Percentiles rank a stretch among this genome's conserved stretches.
Conservation (phyloP, 202 grass and related monocot genomes). For the Thinopyrum obtusiflorum region DNA sequence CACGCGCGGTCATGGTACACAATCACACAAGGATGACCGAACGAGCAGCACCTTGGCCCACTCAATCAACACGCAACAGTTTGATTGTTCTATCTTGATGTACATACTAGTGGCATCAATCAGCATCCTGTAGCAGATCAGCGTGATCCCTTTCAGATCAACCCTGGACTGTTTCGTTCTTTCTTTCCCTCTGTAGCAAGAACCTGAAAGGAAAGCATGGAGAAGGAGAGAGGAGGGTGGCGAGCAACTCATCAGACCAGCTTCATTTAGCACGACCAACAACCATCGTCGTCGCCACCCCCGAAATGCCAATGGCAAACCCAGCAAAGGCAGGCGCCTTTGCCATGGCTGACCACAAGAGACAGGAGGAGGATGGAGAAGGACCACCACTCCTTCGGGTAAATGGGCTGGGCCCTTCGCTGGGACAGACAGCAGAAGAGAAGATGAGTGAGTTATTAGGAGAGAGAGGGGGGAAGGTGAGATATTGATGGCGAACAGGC, state of each 20-base stretch:
- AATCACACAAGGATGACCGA: neutral
- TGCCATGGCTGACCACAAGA: neutral
- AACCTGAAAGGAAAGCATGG: neutral
- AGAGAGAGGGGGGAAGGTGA: neutral
- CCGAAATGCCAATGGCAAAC: neutral
- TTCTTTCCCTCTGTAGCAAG: neutral
- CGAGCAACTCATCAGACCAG: neutral
- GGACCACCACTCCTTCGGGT: slow-evolving; percentile 1
- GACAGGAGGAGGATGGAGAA: neutral
- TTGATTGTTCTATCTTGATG: neutral
- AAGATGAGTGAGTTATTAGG: neutral
- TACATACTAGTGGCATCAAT: neutral
- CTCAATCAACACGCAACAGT: neutral
- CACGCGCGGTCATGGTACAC: neutral
- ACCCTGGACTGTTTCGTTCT: neutral
- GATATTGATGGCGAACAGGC: slow-evolving; percentile 25
- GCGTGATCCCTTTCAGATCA: neutral
- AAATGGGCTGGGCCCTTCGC: neutral
- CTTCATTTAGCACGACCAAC: neutral
- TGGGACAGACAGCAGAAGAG: neutral
- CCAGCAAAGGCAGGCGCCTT: neutral
- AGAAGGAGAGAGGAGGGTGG: neutral
- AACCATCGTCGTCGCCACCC: neutral
- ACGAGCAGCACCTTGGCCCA: neutral
- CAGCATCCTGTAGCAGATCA: neutral